Evolutionary conservation across 179 eudicot species (phyloP).

Genomic region (Drosera spatulata): DNA sequence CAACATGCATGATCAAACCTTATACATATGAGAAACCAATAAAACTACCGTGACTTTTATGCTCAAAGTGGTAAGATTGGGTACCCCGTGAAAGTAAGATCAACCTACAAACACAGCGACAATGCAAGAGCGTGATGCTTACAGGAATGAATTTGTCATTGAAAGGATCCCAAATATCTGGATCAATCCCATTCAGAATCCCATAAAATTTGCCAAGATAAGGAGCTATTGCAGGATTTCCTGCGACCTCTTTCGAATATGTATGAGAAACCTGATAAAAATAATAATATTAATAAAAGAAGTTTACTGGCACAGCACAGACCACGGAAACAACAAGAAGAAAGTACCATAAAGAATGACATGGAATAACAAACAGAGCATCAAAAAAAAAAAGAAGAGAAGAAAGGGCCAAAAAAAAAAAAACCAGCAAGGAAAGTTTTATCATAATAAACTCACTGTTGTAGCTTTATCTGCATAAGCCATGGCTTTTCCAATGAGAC

Average conservation of each 20-base stretch:
- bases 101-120: background rate
- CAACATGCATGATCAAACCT: background rate
- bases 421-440: background rate
- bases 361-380: no score
- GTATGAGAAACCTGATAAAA: constrained; percentile 76
- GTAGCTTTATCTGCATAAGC: constrained; percentile 77
- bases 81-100: background rate
- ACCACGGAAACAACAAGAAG: no score
- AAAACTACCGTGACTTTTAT: background rate
- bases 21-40: background rate
- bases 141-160: constrained; percentile 89
- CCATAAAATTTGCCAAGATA: constrained; percentile 86
- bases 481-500: constrained; percentile 73
- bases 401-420: no score
- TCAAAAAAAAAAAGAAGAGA: no score
- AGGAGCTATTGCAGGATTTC: constrained; percentile 68
- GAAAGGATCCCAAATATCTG: constrained; percentile 93
- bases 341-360: no score
- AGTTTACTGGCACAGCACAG: no score
- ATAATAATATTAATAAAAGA: background rate
- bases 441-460: constrained; percentile 49
- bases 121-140: constrained; percentile 20
- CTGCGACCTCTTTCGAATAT: constrained; percentile 82
- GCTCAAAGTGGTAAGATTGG: background rate
- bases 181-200: constrained; percentile 93